These are phyloP conservation scores for Fragilaria crotonensis DNA, from an alignment of 108 stramenopile genomes.

Conservation along the genomic window DNA sequence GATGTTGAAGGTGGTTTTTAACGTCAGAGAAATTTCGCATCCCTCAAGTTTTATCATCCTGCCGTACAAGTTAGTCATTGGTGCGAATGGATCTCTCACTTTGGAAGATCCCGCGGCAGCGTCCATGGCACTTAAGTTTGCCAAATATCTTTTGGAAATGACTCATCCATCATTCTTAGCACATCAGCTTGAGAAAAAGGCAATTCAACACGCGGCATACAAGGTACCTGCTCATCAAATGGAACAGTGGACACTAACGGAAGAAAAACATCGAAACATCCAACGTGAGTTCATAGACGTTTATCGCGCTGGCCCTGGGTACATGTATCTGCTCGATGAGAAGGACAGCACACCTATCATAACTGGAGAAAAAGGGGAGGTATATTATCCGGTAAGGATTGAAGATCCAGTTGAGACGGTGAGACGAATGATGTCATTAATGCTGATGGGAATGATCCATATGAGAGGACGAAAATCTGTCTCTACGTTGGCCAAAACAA, in stretches of 20 bases:
- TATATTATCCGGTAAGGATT: constrained; percentile 28
- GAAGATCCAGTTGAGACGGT: constrained; percentile 23
- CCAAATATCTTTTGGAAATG: constrained; percentile 27
- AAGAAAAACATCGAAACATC: constrained; percentile 6
- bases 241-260: constrained; percentile 7
- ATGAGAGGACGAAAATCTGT: constrained; percentile 45
- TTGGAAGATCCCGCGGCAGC: constrained; percentile 30
- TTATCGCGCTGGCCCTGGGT: constrained; percentile 23
- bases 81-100: constrained; percentile 22
- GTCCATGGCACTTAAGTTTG: constrained; percentile 37
- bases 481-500: constrained; percentile 14
- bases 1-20: constrained; percentile 33
- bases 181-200: constrained; percentile 29
- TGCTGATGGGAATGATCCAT: constrained; percentile 44
- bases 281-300: constrained; percentile 14
- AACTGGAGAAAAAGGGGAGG: not conserved
- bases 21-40: constrained; percentile 20
- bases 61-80: constrained; percentile 36
- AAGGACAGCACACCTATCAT: constrained; percentile 35
- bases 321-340: constrained; percentile 50
- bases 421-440: constrained; percentile 33
- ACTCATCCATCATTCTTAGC: constrained; percentile 28
- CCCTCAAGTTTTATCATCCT: constrained; percentile 48
- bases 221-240: constrained; percentile 9
- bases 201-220: constrained; percentile 11